Conservation (phyloP, 352 stramenopile species). For the Globisporangium iwayamae region DNA sequence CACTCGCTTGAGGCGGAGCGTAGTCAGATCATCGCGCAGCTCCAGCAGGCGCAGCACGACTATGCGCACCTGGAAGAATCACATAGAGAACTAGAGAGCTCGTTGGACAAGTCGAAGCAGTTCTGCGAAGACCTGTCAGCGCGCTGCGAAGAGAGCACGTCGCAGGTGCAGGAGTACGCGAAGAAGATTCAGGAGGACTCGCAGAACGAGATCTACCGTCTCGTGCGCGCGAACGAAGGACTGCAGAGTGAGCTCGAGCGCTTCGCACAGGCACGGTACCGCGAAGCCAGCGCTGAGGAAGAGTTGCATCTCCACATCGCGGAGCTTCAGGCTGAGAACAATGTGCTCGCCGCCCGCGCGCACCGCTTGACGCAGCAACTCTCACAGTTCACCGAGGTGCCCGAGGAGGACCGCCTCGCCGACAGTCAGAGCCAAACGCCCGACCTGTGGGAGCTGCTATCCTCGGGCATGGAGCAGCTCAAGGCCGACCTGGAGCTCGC, state of each 20-base stretch:
- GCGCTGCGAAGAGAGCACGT: slow-evolving; percentile 64
- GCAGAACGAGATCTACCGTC: slow-evolving; percentile 54
- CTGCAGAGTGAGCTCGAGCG: slow-evolving; percentile 69
- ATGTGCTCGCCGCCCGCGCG: slow-evolving; percentile 71
- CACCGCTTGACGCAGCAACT: slow-evolving; percentile 79
- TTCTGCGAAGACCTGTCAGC: slow-evolving; percentile 61
- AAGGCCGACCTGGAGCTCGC: slow-evolving; percentile 85
- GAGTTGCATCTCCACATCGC: slow-evolving; percentile 68
- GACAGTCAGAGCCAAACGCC: slow-evolving; percentile 53
- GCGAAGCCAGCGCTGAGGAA: slow-evolving; percentile 64
- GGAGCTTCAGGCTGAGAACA: slow-evolving; percentile 83
- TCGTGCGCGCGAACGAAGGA: slow-evolving; percentile 52
- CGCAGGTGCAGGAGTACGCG: slow-evolving; percentile 50
- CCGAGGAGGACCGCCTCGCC: slow-evolving; percentile 59
- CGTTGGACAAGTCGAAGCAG: slow-evolving; percentile 54
- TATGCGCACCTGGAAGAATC: slow-evolving; percentile 41
- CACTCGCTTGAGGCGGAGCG: slow-evolving; percentile 44
- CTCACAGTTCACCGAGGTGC: slow-evolving; percentile 80
- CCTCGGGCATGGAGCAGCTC: slow-evolving; percentile 86
- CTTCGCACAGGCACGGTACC: slow-evolving; percentile 50
- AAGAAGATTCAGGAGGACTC: slow-evolving; percentile 64
- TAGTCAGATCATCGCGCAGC: slow-evolving; percentile 29
- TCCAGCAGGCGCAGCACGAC: slow-evolving; percentile 45
- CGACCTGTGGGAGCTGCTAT: slow-evolving; percentile 83
- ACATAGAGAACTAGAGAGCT: slow-evolving; percentile 49